These are phyloP conservation scores for Trypanosoma congolense DNA, from an alignment of 208 protist species.

Conservation along the genomic window DNA sequence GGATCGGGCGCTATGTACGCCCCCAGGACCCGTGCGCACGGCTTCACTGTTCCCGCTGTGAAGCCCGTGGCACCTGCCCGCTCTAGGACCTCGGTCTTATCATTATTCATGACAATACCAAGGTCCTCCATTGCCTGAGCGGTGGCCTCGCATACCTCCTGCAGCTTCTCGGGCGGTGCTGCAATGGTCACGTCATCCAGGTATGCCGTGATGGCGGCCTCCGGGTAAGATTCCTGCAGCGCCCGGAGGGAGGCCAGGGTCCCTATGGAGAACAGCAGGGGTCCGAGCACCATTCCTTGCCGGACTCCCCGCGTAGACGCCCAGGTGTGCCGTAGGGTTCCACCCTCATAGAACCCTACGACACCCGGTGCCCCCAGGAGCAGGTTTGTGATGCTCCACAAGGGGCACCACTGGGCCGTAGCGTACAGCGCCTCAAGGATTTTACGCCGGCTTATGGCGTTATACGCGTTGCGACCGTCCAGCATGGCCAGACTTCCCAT, in stretches of 20 bases:
- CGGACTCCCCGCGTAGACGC: conserved; percentile 23
- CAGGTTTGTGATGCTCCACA: conserved; percentile 17
- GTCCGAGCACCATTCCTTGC: conserved; percentile 30
- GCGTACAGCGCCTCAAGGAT: conserved; percentile 12
- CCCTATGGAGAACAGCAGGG: conserved; percentile 26
- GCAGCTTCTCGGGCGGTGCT: conserved; percentile 5
- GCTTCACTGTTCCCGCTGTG: background rate
- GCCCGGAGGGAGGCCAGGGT: conserved; percentile 7
- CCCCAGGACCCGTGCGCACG: conserved; percentile 22
- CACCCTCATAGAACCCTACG: conserved; percentile 24
- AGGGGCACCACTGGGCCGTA: background rate
- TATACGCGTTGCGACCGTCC: conserved; percentile 36
- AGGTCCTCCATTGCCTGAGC: conserved; percentile 7
- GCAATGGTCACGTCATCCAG: conserved; percentile 28
- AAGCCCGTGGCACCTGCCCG: background rate
- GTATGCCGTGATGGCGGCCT: conserved; percentile 21
- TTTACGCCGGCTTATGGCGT: background rate
- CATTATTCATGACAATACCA: conserved; percentile 25
- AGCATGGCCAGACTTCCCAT: conserved; percentile 24
- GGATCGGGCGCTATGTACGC: conserved; percentile 12
- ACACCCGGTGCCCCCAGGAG: conserved; percentile 12
- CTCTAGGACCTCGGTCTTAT: conserved; percentile 19
- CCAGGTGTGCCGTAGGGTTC: background rate
- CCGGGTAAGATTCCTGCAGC: background rate
- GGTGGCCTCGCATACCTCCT: conserved; percentile 6